Conservation (phyloP, 2,329 filamentous ascomycete species). For the Cyphellophora europaea region DNA sequence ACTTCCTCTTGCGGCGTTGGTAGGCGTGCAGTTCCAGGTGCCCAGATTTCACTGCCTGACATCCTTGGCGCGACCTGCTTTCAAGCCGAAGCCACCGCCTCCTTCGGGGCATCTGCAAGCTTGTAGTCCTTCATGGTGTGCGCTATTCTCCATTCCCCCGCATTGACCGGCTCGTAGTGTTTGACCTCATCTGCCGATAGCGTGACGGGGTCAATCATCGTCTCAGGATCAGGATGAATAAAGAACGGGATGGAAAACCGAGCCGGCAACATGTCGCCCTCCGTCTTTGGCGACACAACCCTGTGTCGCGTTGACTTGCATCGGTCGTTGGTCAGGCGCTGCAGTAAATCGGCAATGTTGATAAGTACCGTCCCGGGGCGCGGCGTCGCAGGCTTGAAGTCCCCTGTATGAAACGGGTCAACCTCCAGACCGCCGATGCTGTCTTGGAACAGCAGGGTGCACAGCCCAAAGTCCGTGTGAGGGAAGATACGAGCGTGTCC, state of each 20-base stretch:
- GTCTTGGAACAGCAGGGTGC: slow-evolving; percentile 40
- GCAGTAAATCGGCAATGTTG: slow-evolving; percentile 44
- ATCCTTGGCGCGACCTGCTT: too few species aligned
- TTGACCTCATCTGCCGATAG: neutral
- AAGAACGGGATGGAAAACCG: slow-evolving; percentile 12
- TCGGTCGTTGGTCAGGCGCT: slow-evolving; percentile 40
- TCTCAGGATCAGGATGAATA: slow-evolving; percentile 16
- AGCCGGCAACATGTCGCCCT: slow-evolving; percentile 31
- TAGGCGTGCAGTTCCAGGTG: too few species aligned
- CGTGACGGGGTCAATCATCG: slow-evolving; percentile 2
- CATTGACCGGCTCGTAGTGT: neutral
- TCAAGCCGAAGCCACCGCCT: neutral
- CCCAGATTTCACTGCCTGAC: too few species aligned
- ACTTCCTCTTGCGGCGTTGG: too few species aligned
- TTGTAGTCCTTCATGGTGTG: slow-evolving; percentile 2
- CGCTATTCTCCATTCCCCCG: neutral
- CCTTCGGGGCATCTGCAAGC: neutral
- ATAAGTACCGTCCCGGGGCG: slow-evolving; percentile 40
- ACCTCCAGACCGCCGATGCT: slow-evolving; percentile 38
- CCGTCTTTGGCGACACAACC: slow-evolving; percentile 39
- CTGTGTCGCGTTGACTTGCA: slow-evolving; percentile 44
- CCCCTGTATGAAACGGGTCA: slow-evolving; percentile 3
- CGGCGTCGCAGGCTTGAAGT: slow-evolving; percentile 16
- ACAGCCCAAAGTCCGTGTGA: slow-evolving; percentile 35
- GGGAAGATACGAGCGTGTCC: slow-evolving; percentile 14